Evolutionary conservation across 1,284 basidiomycete species (phyloP), one percentile per base, ranked within the genome.

Genomic region (Leccinum insolens): DNA sequence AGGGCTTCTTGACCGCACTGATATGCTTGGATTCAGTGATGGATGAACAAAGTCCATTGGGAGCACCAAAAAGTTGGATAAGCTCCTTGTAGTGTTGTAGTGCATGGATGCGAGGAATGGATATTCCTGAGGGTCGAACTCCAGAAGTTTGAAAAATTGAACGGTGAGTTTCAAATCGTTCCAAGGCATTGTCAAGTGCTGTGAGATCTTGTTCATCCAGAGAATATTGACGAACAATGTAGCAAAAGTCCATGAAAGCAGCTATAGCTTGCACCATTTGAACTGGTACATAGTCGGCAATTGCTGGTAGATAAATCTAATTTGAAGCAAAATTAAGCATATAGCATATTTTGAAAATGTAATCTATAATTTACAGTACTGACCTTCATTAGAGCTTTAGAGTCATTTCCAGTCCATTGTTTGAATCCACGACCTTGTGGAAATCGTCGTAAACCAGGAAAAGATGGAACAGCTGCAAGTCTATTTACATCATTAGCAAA

Each of bases 211-310:
- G 46, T 3, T 49, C 46, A 20, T 59, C 15, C 12, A 57, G 4
- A 14, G 57, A 59, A 7, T 25, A 59, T 31, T 59, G 17, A 3
- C 28, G 17, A 20, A 59, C 57, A 59, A 7, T 20, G 28, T 70
- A 70, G 20, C 65, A 70, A 46, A 70, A 70, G 37, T 70, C 63
- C 15, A 70, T 22, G 37, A 70, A 70, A 1, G 69, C 57, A 8
- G n/a, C 12, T 28, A 70, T 44, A 5, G 65, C 49, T 34, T 62
- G 62, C 7, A 70, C 68, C 68, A 69, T 70, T 37, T 64, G n/a
- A n/a, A 20, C n/a, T 11, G 68, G 69, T 7, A 70, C 61, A 61
- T 69, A 49, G 4, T 61, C 69, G 5, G 28, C 71, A 7, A 77
- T 67, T 15, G 69, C 69, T 15, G 68, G 68, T 9, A 70, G 39